Evolutionary conservation across 1,284 basidiomycete genomes (phyloP), one percentile per base, ranked within the genome.

Genomic region (Pseudozyma sp.): DNA sequence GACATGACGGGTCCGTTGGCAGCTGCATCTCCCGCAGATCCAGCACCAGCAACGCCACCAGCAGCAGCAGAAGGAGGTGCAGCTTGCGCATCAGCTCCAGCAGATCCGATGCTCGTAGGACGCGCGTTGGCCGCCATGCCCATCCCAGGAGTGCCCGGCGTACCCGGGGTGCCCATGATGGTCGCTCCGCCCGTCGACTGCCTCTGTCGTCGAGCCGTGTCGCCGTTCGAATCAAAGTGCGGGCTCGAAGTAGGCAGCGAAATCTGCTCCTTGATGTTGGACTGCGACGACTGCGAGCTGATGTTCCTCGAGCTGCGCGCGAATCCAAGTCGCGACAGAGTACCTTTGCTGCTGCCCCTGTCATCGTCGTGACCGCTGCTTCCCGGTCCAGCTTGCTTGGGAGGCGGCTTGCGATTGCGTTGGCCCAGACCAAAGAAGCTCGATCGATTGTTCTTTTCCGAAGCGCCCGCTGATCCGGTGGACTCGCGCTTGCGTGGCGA

Each of bases 181-280:
- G 64, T 47, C 3, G 43, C 50, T 7, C 55, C 59, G 16, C 59
- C 55, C 16, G 67, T 69, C 49, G 67, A 69, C 52, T 57, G 52
- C 53, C 53, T 60, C 56, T 77, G 58, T 29, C 79, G 63, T 40
- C 78, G 57, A 5, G 57, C 77, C 39, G 77, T 78, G 42, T 77
- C 77, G 31, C 77, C 79, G 46, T 72, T 74, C 9, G 54, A n/a
- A 30, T 81, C 76, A 53, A 75, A 83, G n/a, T 71, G 71, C 24
- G 80, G 77, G 46, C 77, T 79, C 31, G 66, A 68, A 1, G 79
- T 83, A 7, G 82, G 82, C 54, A 81, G 56, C 50, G 81, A 82
- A 39, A 84, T 84, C 58, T 82, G 75, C n/a, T 75, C 69, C 71
- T 81, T 81, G 45, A 81, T 51, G 47, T 69, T 77, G 29, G 52